phyloP scores from a whole-genome alignment of 1,139 yeast species.

The Debaryomyces subglobosus region DNA sequence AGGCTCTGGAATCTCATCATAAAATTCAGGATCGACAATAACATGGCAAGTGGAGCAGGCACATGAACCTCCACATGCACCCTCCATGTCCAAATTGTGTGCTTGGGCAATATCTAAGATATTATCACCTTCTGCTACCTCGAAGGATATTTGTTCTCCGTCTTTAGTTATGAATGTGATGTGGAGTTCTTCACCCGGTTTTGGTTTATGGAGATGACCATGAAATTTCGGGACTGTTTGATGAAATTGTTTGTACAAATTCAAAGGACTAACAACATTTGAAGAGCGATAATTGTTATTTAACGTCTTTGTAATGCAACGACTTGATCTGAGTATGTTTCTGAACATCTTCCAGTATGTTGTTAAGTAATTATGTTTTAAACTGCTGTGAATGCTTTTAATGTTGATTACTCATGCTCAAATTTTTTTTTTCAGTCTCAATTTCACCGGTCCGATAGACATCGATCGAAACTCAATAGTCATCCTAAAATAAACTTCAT shows the following conservation, averaged over 20 bases:
- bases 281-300: background rate
- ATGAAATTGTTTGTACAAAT: conserved; percentile 21
- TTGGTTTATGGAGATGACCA: conserved; percentile 88
- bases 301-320: conserved; percentile 3
- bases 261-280: background rate
- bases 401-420: background rate
- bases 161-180: conserved; percentile 91
- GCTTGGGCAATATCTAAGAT: conserved; percentile 94
- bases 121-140: conserved; percentile 92
- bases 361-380: background rate
- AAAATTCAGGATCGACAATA: conserved; percentile 91
- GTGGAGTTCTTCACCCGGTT: conserved; percentile 90
- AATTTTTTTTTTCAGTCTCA: conserved; percentile 1
- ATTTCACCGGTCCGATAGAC: background rate
- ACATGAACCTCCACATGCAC: conserved; percentile 99
- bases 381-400: background rate
- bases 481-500: background rate
- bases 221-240: conserved; percentile 42
- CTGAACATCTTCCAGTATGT: conserved; percentile 8
- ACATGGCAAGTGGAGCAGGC: conserved; percentile 98
- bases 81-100: conserved; percentile 91
- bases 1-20: conserved; percentile 91
- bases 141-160: conserved; percentile 78
- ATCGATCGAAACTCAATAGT: background rate
- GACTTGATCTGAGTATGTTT: conserved; percentile 4